Percentiles rank a stretch among this genome's conserved stretches.
These are phyloP conservation scores for Trichoderma citrinoviride DNA, from an alignment of 2,329 filamentous ascomycete species.

Conservation along the genomic window DNA sequence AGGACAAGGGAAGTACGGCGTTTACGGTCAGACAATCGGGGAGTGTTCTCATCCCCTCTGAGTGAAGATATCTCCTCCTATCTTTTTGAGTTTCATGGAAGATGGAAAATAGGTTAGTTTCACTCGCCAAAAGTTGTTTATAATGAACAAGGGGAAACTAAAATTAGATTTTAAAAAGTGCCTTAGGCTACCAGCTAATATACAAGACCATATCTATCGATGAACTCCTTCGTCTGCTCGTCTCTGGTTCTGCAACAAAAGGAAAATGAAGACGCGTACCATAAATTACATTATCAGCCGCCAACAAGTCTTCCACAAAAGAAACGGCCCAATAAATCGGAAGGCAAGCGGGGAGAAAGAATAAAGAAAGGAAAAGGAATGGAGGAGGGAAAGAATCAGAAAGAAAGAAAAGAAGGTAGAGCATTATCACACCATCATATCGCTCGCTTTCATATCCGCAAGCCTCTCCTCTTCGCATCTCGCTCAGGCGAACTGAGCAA, in stretches of 20 bases:
- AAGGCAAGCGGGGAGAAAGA: not conserved
- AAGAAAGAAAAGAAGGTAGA: not conserved
- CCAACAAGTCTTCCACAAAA: not conserved
- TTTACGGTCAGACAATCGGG: constrained; percentile 24
- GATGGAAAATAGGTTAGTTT: not conserved
- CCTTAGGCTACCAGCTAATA: constrained; percentile 1
- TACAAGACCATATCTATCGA: not conserved
- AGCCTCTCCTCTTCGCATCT: constrained; percentile 24
- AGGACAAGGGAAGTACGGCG: constrained; percentile 24
- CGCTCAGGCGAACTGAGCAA: constrained; percentile 43
- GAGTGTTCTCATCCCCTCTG: constrained; percentile 22
- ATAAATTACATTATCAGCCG: not conserved
- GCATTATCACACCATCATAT: not conserved
- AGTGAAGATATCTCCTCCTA: no score
- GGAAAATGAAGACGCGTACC: not conserved
- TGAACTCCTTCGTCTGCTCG: not conserved
- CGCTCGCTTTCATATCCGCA: constrained; percentile 15
- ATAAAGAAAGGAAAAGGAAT: not conserved
- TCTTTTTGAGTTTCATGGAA: not conserved
- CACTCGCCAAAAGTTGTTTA: not conserved
- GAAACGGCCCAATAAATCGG: no score
- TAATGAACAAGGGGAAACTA: not conserved
- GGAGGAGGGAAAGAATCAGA: no score
- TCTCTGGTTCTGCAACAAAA: not conserved
- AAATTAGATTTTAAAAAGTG: constrained; percentile 12